Evolutionary conservation across 257 asterid species (phyloP), one percentile per base, ranked within the genome.

Genomic region (Orobanche coerulescens): DNA sequence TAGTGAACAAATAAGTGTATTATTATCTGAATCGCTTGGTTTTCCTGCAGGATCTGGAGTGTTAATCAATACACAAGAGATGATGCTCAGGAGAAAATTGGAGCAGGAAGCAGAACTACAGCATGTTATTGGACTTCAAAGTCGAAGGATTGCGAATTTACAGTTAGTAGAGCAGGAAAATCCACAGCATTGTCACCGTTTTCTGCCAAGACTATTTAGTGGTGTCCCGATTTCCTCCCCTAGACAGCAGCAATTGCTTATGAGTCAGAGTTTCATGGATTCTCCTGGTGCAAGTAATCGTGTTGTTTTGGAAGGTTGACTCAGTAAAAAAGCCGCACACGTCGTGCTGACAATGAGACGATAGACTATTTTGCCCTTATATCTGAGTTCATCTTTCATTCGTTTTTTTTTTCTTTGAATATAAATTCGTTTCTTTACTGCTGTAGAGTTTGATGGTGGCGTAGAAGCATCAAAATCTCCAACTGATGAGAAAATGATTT

Each of bases 31-130:
- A 28, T 61, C 16, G 0, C 25, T 23, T 58, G 12, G 4, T 11
- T 22, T 62, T 58, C 1, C 11, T 43, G 18, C 70, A 83, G 95
- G 90, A 22, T 70, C 85, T 4, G 74, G 92, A 74, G 74, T 78
- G 86, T 65, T 82, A 15, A 67, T 65, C 34, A 80, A 73, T 59
- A 37, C 86, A 1, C 84, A 81, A 26, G 92, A 81, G 70, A 67
- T 79, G 68, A 72, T 84, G 81, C 51, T 78, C 34, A 78, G 85
- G 69, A 81, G 87, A 62, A 81, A 71, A 70, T 30, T 88, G 31
- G 96, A 88, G 77, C 84, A 81, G 58, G 82, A 82, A 54, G 82
- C 73, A 5, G 91, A 78, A 52, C 55, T 80, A 50, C 94, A 84
- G 72, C 80, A 81, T 43, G 82, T 79, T 11, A 71, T 88, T 61